These are phyloP conservation scores for Aciculoconidium aculeatum DNA, from an alignment of 805 yeast species.

Conservation along the genomic window DNA sequence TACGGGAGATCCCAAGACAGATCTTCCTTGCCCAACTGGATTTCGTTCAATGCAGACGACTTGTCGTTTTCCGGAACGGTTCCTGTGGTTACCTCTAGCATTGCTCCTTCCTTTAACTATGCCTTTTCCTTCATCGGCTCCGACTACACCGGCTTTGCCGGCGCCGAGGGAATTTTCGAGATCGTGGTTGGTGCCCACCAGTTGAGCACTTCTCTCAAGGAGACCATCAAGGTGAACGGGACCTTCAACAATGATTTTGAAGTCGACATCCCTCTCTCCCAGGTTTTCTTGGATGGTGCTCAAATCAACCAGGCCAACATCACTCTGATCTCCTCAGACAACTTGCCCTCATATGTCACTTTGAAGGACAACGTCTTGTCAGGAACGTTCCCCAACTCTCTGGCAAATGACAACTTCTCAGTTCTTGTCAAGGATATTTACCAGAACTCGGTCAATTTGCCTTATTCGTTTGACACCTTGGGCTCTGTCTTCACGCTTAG, in stretches of 20 bases:
- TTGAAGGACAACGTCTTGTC: slow-evolving; percentile 39
- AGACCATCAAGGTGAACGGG: slow-evolving; percentile 56
- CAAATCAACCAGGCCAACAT: slow-evolving; percentile 47
- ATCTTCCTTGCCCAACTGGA: slow-evolving; percentile 90
- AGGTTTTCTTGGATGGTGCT: slow-evolving; percentile 60
- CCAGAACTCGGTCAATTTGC: slow-evolving; percentile 54
- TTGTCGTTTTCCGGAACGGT: slow-evolving; percentile 81
- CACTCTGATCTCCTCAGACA: slow-evolving; percentile 41
- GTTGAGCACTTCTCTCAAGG: slow-evolving; percentile 59
- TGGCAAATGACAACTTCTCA: slow-evolving; percentile 41
- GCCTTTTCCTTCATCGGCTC: slow-evolving; percentile 72
- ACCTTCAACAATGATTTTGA: slow-evolving; percentile 53
- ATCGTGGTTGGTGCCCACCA: slow-evolving; percentile 86
- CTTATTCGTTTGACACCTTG: slow-evolving; percentile 51
- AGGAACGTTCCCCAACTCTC: slow-evolving; percentile 52
- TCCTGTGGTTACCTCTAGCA: slow-evolving; percentile 76
- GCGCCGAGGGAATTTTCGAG: slow-evolving; percentile 62
- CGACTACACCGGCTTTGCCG: slow-evolving; percentile 69
- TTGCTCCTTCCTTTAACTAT: slow-evolving; percentile 80
- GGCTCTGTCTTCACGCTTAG: slow-evolving; percentile 51
- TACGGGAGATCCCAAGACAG: slow-evolving; percentile 79
- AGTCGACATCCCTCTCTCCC: slow-evolving; percentile 55
- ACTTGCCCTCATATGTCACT: slow-evolving; percentile 58
- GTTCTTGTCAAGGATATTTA: slow-evolving; percentile 54
- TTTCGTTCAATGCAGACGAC: slow-evolving; percentile 55